Evolutionary conservation across 306 rosid genomes (phyloP).

Genomic region (Prunus campanulata): DNA sequence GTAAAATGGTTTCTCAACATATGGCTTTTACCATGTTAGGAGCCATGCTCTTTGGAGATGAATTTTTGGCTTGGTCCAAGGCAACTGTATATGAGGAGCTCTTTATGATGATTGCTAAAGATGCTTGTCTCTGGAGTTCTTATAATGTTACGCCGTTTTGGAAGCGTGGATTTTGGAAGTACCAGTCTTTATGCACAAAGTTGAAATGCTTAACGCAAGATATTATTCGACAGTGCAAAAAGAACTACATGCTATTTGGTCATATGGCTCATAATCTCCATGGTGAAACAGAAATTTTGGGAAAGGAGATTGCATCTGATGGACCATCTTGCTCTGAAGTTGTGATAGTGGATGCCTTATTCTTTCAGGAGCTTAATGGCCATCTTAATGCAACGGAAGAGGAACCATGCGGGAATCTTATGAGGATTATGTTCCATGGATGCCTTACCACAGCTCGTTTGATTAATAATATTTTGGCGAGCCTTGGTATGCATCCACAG

Average conservation of each 20-base stretch:
- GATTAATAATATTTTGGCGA: slow-evolving; percentile 50
- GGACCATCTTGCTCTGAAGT: slow-evolving; percentile 35
- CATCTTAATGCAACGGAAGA: slow-evolving; percentile 34
- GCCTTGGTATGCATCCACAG: slow-evolving; percentile 53
- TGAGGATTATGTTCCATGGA: slow-evolving; percentile 85
- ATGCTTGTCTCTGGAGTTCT: slow-evolving; percentile 78
- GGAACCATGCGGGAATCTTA: slow-evolving; percentile 59
- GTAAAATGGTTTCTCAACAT: slow-evolving; percentile 63
- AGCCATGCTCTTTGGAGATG: slow-evolving; percentile 67
- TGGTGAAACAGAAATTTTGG: slow-evolving; percentile 24
- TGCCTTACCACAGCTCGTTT: slow-evolving; percentile 61
- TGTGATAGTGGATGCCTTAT: slow-evolving; percentile 27
- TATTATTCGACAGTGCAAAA: slow-evolving; percentile 55
- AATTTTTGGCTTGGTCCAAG: slow-evolving; percentile 66
- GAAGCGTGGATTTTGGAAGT: slow-evolving; percentile 76
- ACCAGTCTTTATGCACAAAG: slow-evolving; percentile 53
- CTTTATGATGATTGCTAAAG: slow-evolving; percentile 72
- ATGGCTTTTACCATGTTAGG: slow-evolving; percentile 83
- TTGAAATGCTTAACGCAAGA: slow-evolving; percentile 73
- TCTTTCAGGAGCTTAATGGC: slow-evolving; percentile 38
- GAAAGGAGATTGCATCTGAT: slow-evolving; percentile 33
- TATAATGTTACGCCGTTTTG: slow-evolving; percentile 68
- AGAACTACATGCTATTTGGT: slow-evolving; percentile 40
- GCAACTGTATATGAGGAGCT: slow-evolving; percentile 77
- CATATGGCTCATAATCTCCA: slow-evolving; percentile 23